These are phyloP conservation scores for Neurospora hispaniola DNA, from an alignment of 495 filamentous ascomycete species.

Conservation along the genomic window DNA sequence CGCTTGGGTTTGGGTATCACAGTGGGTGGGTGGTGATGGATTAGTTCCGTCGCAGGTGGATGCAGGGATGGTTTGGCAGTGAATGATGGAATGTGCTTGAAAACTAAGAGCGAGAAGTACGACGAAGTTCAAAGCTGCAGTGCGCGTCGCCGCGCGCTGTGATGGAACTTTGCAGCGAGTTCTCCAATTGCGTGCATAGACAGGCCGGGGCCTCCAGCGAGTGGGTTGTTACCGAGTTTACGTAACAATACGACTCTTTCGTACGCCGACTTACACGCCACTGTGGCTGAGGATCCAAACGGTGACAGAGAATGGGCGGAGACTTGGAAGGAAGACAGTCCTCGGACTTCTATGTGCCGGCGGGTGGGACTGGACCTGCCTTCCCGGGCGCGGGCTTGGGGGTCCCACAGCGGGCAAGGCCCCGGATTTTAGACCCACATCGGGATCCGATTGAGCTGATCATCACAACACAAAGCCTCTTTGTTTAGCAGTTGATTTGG, in stretches of 20 bases:
- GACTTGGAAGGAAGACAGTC: background rate
- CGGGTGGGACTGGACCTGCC: too few relatives aligned
- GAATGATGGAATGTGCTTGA: background rate
- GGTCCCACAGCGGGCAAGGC: background rate
- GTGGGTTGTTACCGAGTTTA: background rate
- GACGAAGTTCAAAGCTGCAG: background rate
- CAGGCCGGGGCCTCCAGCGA: background rate
- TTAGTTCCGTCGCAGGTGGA: background rate
- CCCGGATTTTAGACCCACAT: background rate
- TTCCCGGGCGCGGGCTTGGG: background rate
- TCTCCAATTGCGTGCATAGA: background rate
- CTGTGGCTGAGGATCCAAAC: constrained; percentile 3
- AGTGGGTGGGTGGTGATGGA: background rate
- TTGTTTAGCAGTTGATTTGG: background rate
- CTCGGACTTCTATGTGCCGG: too few relatives aligned
- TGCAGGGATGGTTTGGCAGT: background rate
- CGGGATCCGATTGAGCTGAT: background rate
- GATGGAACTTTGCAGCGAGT: background rate
- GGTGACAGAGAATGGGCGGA: too few relatives aligned
- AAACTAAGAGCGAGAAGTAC: background rate
- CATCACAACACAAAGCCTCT: background rate
- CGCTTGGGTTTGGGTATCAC: background rate
- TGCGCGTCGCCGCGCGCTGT: background rate
- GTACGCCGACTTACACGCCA: constrained; percentile 1
- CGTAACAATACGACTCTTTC: background rate